phyloP scores from a whole-genome alignment of 2,329 filamentous ascomycete genomes.

The Aureobasidium lini region DNA sequence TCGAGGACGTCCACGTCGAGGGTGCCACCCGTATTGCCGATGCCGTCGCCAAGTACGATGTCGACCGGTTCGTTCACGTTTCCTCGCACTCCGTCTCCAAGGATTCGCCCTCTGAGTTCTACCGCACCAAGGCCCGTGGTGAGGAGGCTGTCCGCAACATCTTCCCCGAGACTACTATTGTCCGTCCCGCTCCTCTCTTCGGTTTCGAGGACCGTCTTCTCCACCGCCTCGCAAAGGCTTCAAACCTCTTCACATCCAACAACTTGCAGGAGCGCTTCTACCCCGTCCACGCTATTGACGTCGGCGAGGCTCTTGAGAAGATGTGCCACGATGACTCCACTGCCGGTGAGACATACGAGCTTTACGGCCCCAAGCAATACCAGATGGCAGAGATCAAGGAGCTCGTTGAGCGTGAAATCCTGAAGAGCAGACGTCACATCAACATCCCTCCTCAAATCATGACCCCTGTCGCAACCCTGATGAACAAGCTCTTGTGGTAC shows the following conservation, averaged over 20 bases:
- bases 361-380: conserved; percentile 91
- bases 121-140: conserved; percentile 76
- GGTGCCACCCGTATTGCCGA: conserved; percentile 87
- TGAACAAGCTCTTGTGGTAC: conserved; percentile 89
- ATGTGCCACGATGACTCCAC: conserved; percentile 91
- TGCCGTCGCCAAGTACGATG: conserved; percentile 93
- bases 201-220: conserved; percentile 92
- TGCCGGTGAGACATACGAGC: conserved; percentile 83
- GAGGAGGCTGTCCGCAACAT: conserved; percentile 80
- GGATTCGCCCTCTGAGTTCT: conserved; percentile 80
- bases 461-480: conserved; percentile 63
- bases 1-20: conserved; percentile 89
- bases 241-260: conserved; percentile 83
- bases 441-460: conserved; percentile 78
- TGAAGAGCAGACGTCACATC: conserved; percentile 81
- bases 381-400: conserved; percentile 78
- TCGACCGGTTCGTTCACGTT: conserved; percentile 93
- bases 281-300: conserved; percentile 89
- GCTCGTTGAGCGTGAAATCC: conserved; percentile 85
- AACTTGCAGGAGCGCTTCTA: conserved; percentile 85
- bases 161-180: conserved; percentile 95
- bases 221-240: conserved; percentile 70
- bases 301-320: conserved; percentile 77
- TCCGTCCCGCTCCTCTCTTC: conserved; percentile 87
- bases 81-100: conserved; percentile 86